Conservation (phyloP, 148 eudicot species). For the Polygonum maritimum region DNA sequence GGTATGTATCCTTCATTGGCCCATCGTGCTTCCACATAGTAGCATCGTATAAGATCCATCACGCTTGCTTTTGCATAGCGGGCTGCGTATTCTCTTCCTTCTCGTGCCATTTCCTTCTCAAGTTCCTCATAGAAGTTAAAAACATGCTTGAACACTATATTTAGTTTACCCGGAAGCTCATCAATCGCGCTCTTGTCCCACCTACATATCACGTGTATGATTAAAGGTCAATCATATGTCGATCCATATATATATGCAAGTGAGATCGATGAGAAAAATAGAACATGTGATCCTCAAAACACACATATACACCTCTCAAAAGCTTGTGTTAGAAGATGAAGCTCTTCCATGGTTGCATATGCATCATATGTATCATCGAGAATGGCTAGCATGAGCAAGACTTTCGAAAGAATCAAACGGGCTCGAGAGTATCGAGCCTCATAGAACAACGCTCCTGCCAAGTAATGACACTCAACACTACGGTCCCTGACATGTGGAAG, state of each 20-base stretch:
- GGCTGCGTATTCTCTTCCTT: neutral
- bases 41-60: conserved; percentile 18
- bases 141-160: neutral
- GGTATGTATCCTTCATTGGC: conserved; percentile 16
- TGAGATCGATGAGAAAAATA: too few relatives aligned
- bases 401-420: conserved; percentile 18
- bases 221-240: too few relatives aligned
- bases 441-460: conserved; percentile 15
- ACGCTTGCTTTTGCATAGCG: neutral
- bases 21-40: conserved; percentile 21
- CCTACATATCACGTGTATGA: neutral
- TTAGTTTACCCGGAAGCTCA: neutral
- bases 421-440: conserved; percentile 30
- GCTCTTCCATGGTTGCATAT: conserved; percentile 31
- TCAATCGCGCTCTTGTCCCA: neutral
- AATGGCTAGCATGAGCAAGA: conserved; percentile 13
- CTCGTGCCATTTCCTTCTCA: neutral
- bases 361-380: conserved; percentile 42
- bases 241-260: too few relatives aligned
- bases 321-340: conserved; percentile 15
- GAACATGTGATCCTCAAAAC: too few relatives aligned
- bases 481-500: conserved; percentile 28
- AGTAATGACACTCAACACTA: conserved; percentile 28
- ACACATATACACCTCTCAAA: neutral
- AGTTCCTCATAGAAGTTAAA: neutral